phyloP scores from a whole-genome alignment of 345 rosid species.

The Camelina hispida region DNA sequence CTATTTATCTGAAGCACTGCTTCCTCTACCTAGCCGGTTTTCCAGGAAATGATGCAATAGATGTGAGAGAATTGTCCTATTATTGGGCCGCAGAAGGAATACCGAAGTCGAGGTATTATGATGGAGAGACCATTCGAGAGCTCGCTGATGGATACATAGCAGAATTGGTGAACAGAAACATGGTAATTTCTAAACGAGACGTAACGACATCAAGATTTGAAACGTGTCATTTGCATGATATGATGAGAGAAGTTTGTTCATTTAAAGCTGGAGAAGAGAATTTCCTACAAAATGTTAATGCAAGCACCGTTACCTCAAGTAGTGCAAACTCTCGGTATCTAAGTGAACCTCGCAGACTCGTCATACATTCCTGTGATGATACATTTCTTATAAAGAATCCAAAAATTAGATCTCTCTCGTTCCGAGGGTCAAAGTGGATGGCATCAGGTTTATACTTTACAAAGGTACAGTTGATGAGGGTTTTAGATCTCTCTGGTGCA shows the following conservation, averaged over 20 bases:
- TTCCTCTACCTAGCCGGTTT: constrained; percentile 34
- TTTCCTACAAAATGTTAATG: neutral
- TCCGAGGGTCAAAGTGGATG: neutral
- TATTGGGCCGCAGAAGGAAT: constrained; percentile 54
- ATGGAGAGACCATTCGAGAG: neutral
- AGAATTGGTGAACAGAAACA: constrained; percentile 37
- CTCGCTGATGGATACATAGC: constrained; percentile 32
- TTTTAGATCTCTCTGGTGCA: neutral
- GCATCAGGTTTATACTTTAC: constrained; percentile 10
- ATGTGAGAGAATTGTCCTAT: constrained; percentile 15
- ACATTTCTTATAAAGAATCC: neutral
- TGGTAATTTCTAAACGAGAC: constrained; percentile 40
- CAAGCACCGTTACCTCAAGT: too few species aligned
- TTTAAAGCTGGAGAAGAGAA: constrained; percentile 35
- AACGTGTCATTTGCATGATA: constrained; percentile 19
- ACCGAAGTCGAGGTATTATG: neutral
- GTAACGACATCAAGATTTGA: neutral
- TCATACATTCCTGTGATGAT: rapidly evolving
- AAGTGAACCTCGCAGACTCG: constrained; percentile 23
- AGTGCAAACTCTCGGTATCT: neutral
- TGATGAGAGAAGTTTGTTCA: constrained; percentile 35
- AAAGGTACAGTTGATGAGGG: neutral
- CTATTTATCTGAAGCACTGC: constrained; percentile 8
- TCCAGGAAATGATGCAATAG: constrained; percentile 40
- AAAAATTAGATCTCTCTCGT: neutral